Evolutionary conservation across 176 grass and related monocot species (phyloP).

Genomic region (Rhynchospora breviuscula): DNA sequence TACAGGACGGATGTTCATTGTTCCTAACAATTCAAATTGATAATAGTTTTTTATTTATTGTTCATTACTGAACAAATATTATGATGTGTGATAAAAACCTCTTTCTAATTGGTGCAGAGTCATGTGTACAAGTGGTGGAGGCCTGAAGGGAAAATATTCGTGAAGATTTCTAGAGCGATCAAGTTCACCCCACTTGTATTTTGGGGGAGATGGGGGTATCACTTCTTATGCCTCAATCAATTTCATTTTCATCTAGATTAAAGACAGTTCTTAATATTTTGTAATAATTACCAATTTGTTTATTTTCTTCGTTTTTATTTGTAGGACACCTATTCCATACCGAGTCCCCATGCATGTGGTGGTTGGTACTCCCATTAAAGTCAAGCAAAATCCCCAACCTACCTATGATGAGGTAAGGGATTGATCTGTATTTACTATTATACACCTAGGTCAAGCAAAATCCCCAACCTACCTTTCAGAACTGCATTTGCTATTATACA

Average conservation of each 20-base stretch:
- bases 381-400: slow-evolving; percentile 61
- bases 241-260: slow-evolving; percentile 10
- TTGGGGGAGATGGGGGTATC: slow-evolving; percentile 79
- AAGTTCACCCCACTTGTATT: slow-evolving; percentile 93
- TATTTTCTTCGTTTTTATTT: neutral
- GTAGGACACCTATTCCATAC: slow-evolving; percentile 82
- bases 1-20: neutral
- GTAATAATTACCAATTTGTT: neutral
- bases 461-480: neutral
- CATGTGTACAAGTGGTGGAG: slow-evolving; percentile 91
- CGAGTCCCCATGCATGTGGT: slow-evolving; percentile 65
- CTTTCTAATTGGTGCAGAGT: slow-evolving; percentile 37
- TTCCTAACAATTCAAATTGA: neutral
- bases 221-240: neutral
- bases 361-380: slow-evolving; percentile 65
- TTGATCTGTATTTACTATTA: neutral
- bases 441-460: too few relatives aligned
- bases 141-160: slow-evolving; percentile 68
- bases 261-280: neutral
- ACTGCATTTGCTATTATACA: neutral
- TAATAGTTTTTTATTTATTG: neutral
- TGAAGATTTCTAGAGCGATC: slow-evolving; percentile 76
- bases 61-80: neutral
- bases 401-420: slow-evolving; percentile 65
- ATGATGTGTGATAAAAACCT: neutral